Evolutionary conservation across 2,329 filamentous ascomycete species (phyloP), one percentile per base, ranked within the genome.

Genomic region (Fusarium pseudoanthophilum): DNA sequence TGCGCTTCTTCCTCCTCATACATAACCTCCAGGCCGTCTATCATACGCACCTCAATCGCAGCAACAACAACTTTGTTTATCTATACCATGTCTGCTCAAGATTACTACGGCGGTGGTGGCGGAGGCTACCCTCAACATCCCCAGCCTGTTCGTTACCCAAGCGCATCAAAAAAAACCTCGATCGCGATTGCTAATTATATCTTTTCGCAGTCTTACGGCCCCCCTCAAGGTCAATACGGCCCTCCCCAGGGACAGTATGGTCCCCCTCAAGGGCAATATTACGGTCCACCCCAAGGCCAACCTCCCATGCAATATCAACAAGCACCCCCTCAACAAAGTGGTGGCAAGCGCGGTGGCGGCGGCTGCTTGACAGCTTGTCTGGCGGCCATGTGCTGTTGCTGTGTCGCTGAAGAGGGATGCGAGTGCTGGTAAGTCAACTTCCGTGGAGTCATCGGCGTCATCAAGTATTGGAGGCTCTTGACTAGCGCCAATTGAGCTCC

Each of bases 371-470:
- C 83, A 48, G 84, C 81, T 64, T 87, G 85, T 80, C 79, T 88
- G 52, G 85, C 86, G 14, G 80, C 83, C 21, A 75, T 88, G 60
- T 87, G 85, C 80, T 87, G 84, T 79, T 88, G 86, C 79, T 87
- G 85, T 71, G 83, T 85, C 60, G 81, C 83, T 48, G 86, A 87
- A 63, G 86, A 87, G 72, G 83, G 81, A 36, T 87, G 86, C 78
- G 86, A 88, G 75, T 85, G 84, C 73, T 87, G 86, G 84, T 83
- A 81, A 55, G 75, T 74, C 15, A 39, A 53, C 42, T 30, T 51
- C n/a, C 48, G 26, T 60, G 21, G 18, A 39, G 40, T 52, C 59
- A 51, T 60, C 43, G 58, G 51, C 49, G 49, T 57, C 37, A 46
- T 72, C 57, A 63, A 58, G 37, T 32, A 53, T 69, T 51, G 67